Evolutionary conservation across 2,329 filamentous ascomycete species (phyloP).

Genomic region (Aspergillus tubingensis): DNA sequence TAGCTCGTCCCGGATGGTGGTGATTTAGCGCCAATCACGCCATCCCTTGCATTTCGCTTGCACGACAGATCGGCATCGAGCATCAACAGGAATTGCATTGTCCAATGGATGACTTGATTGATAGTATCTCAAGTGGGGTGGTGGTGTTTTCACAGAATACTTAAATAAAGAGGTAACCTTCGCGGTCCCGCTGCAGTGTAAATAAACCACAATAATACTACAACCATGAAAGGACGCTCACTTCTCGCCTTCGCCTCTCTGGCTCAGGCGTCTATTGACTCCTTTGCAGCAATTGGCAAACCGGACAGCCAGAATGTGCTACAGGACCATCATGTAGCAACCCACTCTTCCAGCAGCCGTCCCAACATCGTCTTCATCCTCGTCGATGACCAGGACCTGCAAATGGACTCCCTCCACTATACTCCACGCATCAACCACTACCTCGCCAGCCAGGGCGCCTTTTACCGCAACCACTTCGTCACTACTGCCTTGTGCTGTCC

Average conservation of each 20-base stretch:
- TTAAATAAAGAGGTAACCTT: no score
- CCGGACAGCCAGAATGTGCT: not conserved
- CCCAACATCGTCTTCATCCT: conserved; percentile 66
- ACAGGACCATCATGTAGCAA: not conserved
- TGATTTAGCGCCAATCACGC: not conserved
- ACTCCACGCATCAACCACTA: conserved; percentile 59
- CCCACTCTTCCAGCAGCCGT: not conserved
- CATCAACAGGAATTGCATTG: no score
- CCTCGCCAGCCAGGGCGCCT: conserved; percentile 57
- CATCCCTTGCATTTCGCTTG: not conserved
- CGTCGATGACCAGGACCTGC: conserved; percentile 66
- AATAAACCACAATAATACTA: not conserved
- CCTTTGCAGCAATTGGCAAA: no score
- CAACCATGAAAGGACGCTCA: not conserved
- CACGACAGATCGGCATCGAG: not conserved
- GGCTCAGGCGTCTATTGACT: not conserved
- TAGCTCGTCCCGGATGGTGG: not conserved
- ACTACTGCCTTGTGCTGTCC: conserved; percentile 68
- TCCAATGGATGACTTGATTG: no score
- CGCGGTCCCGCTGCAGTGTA: not conserved
- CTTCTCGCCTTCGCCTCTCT: not conserved
- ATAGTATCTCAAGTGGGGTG: no score
- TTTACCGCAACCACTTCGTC: conserved; percentile 63
- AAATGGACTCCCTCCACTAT: conserved; percentile 60
- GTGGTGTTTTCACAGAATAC: no score